These are phyloP conservation scores for Bruguiera sexangula DNA, from an alignment of 345 rosid species.

Conservation along the genomic window DNA sequence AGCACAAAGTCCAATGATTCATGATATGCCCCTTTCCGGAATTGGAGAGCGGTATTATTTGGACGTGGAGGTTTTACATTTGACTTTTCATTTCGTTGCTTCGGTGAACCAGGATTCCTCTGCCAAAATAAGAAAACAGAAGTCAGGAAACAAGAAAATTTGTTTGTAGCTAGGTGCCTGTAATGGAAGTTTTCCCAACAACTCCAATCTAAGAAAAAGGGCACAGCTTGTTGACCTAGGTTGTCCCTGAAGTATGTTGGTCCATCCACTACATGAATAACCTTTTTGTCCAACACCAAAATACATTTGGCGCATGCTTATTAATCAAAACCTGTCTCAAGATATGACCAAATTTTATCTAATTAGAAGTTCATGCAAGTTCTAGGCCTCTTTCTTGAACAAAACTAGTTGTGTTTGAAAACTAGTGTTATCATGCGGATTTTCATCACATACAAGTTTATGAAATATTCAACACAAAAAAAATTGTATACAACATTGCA, in stretches of 20 bases:
- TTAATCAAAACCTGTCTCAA: background rate
- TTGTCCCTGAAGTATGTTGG: background rate
- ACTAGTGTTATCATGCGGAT: no score
- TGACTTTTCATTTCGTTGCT: slow-evolving; percentile 64
- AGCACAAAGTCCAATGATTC: slow-evolving; percentile 95
- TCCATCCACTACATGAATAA: background rate
- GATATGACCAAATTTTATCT: no score
- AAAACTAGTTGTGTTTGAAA: no score
- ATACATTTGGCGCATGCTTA: background rate
- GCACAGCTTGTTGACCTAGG: background rate
- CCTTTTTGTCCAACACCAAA: background rate
- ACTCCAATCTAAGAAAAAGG: background rate
- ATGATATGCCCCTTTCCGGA: slow-evolving; percentile 87
- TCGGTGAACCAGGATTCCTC: slow-evolving; percentile 88
- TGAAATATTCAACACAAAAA: no score
- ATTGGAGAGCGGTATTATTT: slow-evolving; percentile 60
- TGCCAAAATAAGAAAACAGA: slow-evolving; percentile 29
- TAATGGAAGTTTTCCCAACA: background rate
- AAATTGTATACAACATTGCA: no score
- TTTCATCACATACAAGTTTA: no score
- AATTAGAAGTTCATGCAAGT: no score
- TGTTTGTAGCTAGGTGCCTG: background rate
- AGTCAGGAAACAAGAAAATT: background rate
- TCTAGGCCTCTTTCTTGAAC: no score
- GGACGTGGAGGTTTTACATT: slow-evolving; percentile 80